Percentiles rank a stretch among this genome's conserved stretches.
These are phyloP conservation scores for Thelonectria discophora DNA, from an alignment of 2,329 filamentous ascomycete genomes.

Conservation along the genomic window DNA sequence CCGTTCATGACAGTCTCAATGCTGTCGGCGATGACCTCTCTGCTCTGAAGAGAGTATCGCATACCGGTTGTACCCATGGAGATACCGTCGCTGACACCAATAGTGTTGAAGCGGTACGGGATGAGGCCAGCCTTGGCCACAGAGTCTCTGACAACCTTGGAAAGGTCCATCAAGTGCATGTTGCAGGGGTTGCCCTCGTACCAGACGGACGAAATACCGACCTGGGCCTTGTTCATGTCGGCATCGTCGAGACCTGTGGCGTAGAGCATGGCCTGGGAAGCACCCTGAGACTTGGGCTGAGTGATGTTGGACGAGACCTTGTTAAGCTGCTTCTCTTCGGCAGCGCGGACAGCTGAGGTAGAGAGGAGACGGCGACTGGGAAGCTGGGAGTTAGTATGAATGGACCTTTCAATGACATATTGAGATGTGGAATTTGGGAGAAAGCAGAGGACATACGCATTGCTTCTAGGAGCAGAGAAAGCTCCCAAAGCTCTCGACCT, in stretches of 20 bases:
- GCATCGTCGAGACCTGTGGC: constrained; percentile 86
- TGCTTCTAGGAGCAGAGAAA: constrained; percentile 34
- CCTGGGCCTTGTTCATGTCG: constrained; percentile 95
- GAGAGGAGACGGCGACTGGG: constrained; percentile 58
- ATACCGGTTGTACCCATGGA: constrained; percentile 99
- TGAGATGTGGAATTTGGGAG: neutral
- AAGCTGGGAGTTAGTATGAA: constrained; percentile 17
- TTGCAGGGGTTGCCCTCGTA: constrained; percentile 99
- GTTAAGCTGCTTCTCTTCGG: constrained; percentile 75
- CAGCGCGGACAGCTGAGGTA: constrained; percentile 56
- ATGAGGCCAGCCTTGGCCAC: constrained; percentile 78
- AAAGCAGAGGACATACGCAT: constrained; percentile 38
- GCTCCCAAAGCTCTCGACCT: constrained; percentile 43
- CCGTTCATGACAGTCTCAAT: constrained; percentile 99
- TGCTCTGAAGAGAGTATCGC: constrained; percentile 92
- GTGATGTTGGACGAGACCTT: constrained; percentile 86
- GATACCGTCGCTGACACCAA: constrained; percentile 96
- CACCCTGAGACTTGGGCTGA: constrained; percentile 96
- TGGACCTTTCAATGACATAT: neutral
- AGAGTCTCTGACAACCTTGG: constrained; percentile 73
- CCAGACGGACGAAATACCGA: constrained; percentile 98
- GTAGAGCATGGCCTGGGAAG: constrained; percentile 99
- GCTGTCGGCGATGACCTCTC: constrained; percentile 96
- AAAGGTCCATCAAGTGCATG: constrained; percentile 96
- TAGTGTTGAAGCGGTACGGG: constrained; percentile 98